Evolutionary conservation across 2,329 filamentous ascomycete species (phyloP).

Genomic region (Colletotrichum neosansevieriae): DNA sequence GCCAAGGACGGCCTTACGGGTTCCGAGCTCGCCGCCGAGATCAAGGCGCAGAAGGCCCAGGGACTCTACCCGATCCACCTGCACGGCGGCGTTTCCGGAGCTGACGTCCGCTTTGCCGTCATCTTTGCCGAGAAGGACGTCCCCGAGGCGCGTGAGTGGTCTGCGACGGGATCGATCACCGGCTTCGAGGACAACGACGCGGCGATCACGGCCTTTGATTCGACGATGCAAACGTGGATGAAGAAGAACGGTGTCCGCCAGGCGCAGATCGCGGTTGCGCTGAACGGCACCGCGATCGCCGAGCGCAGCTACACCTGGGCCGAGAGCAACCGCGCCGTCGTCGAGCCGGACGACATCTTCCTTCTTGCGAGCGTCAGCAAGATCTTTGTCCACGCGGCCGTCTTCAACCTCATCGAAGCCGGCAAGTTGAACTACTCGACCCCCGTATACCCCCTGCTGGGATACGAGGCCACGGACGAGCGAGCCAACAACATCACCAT

Average conservation of each 20-base stretch:
- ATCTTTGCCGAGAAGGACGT: conserved; percentile 38
- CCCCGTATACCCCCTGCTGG: conserved; percentile 27
- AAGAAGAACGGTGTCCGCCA: conserved; percentile 37
- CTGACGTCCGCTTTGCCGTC: conserved; percentile 29
- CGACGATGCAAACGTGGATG: conserved; percentile 34
- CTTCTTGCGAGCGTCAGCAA: conserved; percentile 41
- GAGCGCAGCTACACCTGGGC: conserved; percentile 41
- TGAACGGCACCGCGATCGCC: conserved; percentile 24
- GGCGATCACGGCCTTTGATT: conserved; percentile 15
- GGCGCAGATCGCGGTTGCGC: conserved; percentile 37
- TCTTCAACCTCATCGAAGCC: conserved; percentile 34
- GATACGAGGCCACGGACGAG: conserved; percentile 23
- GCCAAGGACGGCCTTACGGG: conserved; percentile 24
- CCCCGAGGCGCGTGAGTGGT: conserved; percentile 31
- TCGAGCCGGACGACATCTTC: conserved; percentile 35
- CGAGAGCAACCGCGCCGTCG: conserved; percentile 34
- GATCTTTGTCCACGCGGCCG: conserved; percentile 39
- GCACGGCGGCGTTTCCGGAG: conserved; percentile 28
- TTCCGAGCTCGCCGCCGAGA: conserved; percentile 18
- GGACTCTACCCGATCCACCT: conserved; percentile 39
- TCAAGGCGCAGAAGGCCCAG: conserved; percentile 21
- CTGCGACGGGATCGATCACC: conserved; percentile 21
- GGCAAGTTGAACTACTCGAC: conserved; percentile 24
- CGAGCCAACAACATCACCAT: conserved; percentile 38
- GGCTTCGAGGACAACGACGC: conserved; percentile 25